These are phyloP conservation scores for Starmerella bacillaris DNA, from an alignment of 805 yeast genomes.

Conservation along the genomic window DNA sequence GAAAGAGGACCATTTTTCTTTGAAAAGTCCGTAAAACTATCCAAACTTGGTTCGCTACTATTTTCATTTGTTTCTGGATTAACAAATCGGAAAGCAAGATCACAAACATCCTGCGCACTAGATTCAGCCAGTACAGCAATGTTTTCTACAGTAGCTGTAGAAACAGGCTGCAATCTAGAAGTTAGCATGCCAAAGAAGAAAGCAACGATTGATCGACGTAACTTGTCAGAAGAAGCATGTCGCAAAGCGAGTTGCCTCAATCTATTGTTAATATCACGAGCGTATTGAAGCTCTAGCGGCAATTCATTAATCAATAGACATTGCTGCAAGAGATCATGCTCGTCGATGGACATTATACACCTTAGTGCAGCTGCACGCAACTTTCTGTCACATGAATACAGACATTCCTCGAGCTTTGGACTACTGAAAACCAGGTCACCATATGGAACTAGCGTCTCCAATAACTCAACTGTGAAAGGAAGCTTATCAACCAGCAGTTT, in stretches of 20 bases:
- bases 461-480: not conserved
- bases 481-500: not conserved
- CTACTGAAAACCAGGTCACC: not conserved
- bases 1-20: not conserved
- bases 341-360: not conserved
- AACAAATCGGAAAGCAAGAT: slow-evolving; percentile 23
- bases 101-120: slow-evolving; percentile 34
- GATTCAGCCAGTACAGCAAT: slow-evolving; percentile 32
- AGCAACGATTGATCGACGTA: slow-evolving; percentile 26
- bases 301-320: slow-evolving; percentile 49
- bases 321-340: slow-evolving; percentile 24
- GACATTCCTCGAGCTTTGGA: not conserved
- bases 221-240: slow-evolving; percentile 17
- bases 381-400: slow-evolving; percentile 12
- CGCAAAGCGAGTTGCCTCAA: slow-evolving; percentile 39
- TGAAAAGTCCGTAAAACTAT: too few species aligned
- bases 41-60: not conserved
- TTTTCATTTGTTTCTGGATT: not conserved
- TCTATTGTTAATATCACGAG: slow-evolving; percentile 58
- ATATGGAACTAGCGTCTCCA: not conserved
- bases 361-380: slow-evolving; percentile 11
- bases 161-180: slow-evolving; percentile 64
- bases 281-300: slow-evolving; percentile 49
- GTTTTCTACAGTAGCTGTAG: slow-evolving; percentile 57
- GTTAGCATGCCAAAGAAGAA: slow-evolving; percentile 54